Percentiles rank a stretch among this genome's conserved stretches.
Evolutionary conservation across 2,329 filamentous ascomycete species (phyloP).

Genomic region (Camptophora hylomeconis): DNA sequence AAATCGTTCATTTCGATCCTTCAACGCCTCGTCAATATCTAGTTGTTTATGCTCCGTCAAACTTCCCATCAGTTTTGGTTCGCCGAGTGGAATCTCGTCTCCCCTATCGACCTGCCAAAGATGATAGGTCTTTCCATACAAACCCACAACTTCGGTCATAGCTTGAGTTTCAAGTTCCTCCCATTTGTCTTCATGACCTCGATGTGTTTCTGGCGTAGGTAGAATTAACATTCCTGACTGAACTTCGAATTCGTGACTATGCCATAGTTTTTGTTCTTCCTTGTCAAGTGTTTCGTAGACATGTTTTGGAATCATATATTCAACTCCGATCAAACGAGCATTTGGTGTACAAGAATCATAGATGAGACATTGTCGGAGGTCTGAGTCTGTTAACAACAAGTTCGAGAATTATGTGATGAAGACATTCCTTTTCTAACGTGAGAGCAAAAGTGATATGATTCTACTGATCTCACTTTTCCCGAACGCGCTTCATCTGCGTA

Average conservation of each 20-base stretch:
- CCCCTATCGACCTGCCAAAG: conserved; percentile 75
- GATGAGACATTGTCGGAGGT: conserved; percentile 72
- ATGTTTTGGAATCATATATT: conserved; percentile 64
- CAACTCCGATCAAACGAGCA: conserved; percentile 67
- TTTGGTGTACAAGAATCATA: conserved; percentile 58
- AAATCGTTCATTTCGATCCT: conserved; percentile 41
- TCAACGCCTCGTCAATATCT: conserved; percentile 27
- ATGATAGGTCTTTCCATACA: conserved; percentile 79
- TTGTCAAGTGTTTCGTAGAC: conserved; percentile 53
- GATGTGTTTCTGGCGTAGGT: conserved; percentile 40
- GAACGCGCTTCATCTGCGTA: conserved; percentile 55
- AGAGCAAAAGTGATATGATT: conserved; percentile 75
- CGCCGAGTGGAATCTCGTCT: conserved; percentile 48
- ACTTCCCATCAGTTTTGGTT: conserved; percentile 52
- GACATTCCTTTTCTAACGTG: conserved; percentile 50
- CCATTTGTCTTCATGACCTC: conserved; percentile 48
- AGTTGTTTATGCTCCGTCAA: conserved; percentile 17
- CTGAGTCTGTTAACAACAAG: conserved; percentile 22
- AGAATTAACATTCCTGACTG: conserved; percentile 71
- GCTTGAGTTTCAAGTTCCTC: conserved; percentile 64
- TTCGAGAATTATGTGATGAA: conserved; percentile 2
- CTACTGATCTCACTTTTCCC: conserved; percentile 44
- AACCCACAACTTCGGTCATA: conserved; percentile 60
- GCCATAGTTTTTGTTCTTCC: conserved; percentile 45
- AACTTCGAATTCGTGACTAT: conserved; percentile 51